These are phyloP conservation scores for Pharus latifolius DNA, from an alignment of 176 grass and related monocot genomes.

Conservation along the genomic window DNA sequence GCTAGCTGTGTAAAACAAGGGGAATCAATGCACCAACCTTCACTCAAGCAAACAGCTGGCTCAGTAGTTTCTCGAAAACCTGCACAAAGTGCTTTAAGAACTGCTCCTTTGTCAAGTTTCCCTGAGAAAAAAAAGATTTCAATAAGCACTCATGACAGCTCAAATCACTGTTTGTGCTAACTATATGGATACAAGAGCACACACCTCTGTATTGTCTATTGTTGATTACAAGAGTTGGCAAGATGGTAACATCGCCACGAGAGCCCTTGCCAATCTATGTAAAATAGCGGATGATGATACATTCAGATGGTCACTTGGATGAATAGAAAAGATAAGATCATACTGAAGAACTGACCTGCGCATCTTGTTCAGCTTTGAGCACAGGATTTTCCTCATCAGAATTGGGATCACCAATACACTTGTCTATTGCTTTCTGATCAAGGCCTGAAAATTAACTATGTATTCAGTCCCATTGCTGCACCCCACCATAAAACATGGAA, in stretches of 20 bases:
- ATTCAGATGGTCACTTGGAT: background rate
- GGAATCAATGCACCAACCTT: conserved; percentile 35
- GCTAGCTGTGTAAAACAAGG: background rate
- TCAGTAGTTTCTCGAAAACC: conserved; percentile 79
- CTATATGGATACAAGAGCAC: conserved; percentile 1
- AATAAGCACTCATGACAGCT: background rate
- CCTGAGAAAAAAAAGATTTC: conserved; percentile 34
- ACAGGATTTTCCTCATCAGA: conserved; percentile 78
- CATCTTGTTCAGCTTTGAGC: conserved; percentile 87
- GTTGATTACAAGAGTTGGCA: conserved; percentile 92
- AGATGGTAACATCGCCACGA: conserved; percentile 90
- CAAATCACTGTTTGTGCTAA: background rate
- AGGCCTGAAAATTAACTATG: conserved; percentile 34
- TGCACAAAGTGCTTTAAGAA: conserved; percentile 90
- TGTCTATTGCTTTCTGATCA: conserved; percentile 73
- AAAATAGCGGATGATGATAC: background rate
- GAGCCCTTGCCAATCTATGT: conserved; percentile 73
- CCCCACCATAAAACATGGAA: background rate
- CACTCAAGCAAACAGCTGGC: conserved; percentile 75
- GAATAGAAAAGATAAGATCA: background rate
- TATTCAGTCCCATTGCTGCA: background rate
- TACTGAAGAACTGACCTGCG: conserved; percentile 45
- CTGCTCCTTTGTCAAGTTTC: conserved; percentile 79
- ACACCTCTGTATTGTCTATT: conserved; percentile 93
- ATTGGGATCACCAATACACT: conserved; percentile 72